Evolutionary conservation across 306 rosid genomes (phyloP).

Genomic region (Sesbania bispinosa): DNA sequence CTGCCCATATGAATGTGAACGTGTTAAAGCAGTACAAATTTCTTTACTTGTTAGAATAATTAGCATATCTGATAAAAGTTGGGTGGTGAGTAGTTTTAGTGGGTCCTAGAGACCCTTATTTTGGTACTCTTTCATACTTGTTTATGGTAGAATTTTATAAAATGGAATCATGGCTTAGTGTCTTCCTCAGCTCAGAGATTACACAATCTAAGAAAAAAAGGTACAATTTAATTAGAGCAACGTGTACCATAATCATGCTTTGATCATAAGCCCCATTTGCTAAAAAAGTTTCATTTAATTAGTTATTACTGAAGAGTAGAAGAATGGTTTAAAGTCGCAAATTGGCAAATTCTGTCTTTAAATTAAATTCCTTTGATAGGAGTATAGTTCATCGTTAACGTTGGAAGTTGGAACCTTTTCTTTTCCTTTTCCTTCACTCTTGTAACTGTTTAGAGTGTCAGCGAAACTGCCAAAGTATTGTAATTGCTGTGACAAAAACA

Average conservation of each 20-base stretch:
- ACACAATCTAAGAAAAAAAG: background rate
- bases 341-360: background rate
- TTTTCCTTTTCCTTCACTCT: background rate
- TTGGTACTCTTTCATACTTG: background rate
- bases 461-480: background rate
- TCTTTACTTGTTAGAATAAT: background rate
- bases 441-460: background rate
- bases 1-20: slow-evolving; percentile 24
- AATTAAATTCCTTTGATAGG: slow-evolving; percentile 10
- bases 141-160: slow-evolving; percentile 19
- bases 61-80: background rate
- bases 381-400: background rate
- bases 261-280: slow-evolving; percentile 33
- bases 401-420: slow-evolving; percentile 24
- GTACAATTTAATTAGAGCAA: slow-evolving; percentile 20
- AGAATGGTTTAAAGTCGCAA: slow-evolving; percentile 25
- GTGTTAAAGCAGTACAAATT: slow-evolving; percentile 11
- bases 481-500: slow-evolving; percentile 5
- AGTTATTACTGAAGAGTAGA: slow-evolving; percentile 4
- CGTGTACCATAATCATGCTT: slow-evolving; percentile 41
- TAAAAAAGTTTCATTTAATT: slow-evolving; percentile 6
- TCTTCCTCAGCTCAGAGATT: background rate
- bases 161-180: background rate
- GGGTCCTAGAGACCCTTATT: slow-evolving; percentile 18
- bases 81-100: slow-evolving; percentile 7